Percentiles rank a stretch among this genome's conserved stretches.
Evolutionary conservation across 345 rosid genomes (phyloP).

Genomic region (Hirschfeldia incana): DNA sequence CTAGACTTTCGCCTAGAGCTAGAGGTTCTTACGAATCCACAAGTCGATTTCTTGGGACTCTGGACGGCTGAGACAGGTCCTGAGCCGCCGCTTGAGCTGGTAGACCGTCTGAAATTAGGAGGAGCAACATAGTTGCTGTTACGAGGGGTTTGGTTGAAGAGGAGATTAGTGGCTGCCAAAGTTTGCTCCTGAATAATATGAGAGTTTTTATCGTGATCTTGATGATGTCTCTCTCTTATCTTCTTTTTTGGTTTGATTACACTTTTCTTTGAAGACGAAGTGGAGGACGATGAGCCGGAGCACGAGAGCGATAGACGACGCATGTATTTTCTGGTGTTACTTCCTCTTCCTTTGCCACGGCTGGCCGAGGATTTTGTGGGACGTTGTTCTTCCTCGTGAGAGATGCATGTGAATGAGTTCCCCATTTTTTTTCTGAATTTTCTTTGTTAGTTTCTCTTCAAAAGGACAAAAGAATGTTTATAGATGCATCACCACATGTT

Average conservation of each 20-base stretch:
- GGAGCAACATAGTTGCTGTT: conserved; percentile 44
- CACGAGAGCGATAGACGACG: conserved; percentile 34
- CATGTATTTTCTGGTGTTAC: conserved; percentile 24
- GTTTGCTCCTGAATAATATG: conserved; percentile 64
- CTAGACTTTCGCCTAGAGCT: conserved; percentile 85
- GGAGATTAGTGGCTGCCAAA: conserved; percentile 72
- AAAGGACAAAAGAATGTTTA: conserved; percentile 6
- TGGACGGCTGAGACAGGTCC: conserved; percentile 45
- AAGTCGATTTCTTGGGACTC: conserved; percentile 57
- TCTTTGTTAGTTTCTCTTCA: neutral
- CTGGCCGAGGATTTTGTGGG: conserved; percentile 27
- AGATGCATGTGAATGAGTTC: conserved; percentile 41
- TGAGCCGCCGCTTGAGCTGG: conserved; percentile 28
- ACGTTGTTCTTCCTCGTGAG: conserved; percentile 35
- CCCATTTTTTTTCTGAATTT: conserved; percentile 24
- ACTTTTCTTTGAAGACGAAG: conserved; percentile 36
- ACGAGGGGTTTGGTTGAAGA: conserved; percentile 63
- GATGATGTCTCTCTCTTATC: conserved; percentile 40
- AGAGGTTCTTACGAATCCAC: conserved; percentile 59
- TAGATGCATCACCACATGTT: conserved; percentile 10
- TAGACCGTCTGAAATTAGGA: conserved; percentile 72
- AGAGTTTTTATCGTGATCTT: conserved; percentile 49
- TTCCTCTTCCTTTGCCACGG: conserved; percentile 20
- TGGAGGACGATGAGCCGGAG: conserved; percentile 36
- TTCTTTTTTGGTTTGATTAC: conserved; percentile 37